Percentiles rank a stretch among this genome's conserved stretches.
phyloP scores from a whole-genome alignment of 768 basidiomycete genomes.

The Infundibulicybe gibba region DNA sequence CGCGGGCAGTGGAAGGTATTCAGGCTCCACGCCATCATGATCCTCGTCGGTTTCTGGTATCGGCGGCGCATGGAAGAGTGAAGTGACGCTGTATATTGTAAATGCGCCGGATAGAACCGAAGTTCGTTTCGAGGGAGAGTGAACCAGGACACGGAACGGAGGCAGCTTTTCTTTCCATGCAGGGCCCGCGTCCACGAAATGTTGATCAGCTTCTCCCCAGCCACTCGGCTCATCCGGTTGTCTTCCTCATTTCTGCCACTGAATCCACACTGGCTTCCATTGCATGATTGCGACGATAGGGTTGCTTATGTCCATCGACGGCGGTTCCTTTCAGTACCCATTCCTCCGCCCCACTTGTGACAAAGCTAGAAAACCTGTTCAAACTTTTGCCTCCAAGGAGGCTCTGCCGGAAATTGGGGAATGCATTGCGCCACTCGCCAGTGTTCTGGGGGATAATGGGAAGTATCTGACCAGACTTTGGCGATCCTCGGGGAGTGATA shows the following conservation, averaged over 20 bases:
- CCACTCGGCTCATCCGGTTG: conserved; percentile 31
- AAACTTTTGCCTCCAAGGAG: conserved; percentile 75
- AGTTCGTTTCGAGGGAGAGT: conserved; percentile 75
- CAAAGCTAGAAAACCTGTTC: conserved; percentile 85
- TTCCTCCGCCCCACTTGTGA: conserved; percentile 82
- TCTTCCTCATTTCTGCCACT: conserved; percentile 39
- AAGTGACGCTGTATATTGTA: conserved; percentile 74
- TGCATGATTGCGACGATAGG: conserved; percentile 14
- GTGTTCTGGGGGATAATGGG: conserved; percentile 63
- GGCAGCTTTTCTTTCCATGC: conserved; percentile 75
- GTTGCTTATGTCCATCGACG: conserved; percentile 23
- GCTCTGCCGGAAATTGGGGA: conserved; percentile 68
- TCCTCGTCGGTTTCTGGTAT: conserved; percentile 8
- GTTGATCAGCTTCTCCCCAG: conserved; percentile 57
- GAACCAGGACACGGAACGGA: conserved; percentile 69
- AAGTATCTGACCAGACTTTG: conserved; percentile 31
- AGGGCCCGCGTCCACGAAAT: conserved; percentile 69
- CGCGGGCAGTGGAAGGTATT: conserved; percentile 14
- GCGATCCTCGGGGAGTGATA: conserved; percentile 47
- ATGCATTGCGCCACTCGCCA: conserved; percentile 56
- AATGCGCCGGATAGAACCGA: conserved; percentile 68
- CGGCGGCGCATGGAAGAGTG: conserved; percentile 48
- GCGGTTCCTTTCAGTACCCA: conserved; percentile 70
- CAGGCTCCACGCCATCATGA: conserved; percentile 14
- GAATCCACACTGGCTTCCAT: conserved; percentile 28